Evolutionary conservation across 441 rosid genomes (phyloP), one percentile per base, ranked within the genome.

Genomic region (Euphorbia schlechtendalii): DNA sequence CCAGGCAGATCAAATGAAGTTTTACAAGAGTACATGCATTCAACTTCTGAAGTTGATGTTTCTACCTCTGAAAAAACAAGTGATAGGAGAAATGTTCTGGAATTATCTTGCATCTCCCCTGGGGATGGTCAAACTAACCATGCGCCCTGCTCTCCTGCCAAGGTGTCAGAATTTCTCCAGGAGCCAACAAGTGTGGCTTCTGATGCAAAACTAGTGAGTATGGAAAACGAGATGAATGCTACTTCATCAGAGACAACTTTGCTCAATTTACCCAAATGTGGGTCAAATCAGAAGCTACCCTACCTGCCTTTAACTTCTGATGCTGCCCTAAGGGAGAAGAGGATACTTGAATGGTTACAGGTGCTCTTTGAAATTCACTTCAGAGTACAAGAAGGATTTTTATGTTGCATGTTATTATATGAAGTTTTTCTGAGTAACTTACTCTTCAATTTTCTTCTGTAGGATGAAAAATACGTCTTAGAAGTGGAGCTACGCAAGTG

Each of bases 391-490:
- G 14, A 8, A 59, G 68, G 63, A 36, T 58, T 32, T 32, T 25
- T 64, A 21, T 78, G 34, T 65, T 63, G 27, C 6, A 34, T 14
- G 21, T 65, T 27, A 69, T 20, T 61, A 34, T 46, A 36, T 59
- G 38, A 15, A 27, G 30, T 27, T 27, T 30, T 45, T 71, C 28
- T 20, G 17, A 2, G 18, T 18, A 32, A 43, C 12, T 30, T 32
- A 17, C 10, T 43, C 15, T 12, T 27, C 17, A 18, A 21, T 41
- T 74, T 79, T 83, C 65, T 63, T 69, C 17, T 81, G 70, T 82
- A 95, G 98, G 85, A 83, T 54, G 87, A 95, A 71, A 86, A 88
- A 76, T 85, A 88, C 71, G 75, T 95, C 73, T 74, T 95, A 77
- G 88, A 82, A 83, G 73, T 83, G 28, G 97, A 92, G 77, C 85